Percentiles rank a stretch among this genome's conserved stretches.
Evolutionary conservation across 2,329 filamentous ascomycete species (phyloP).

Genomic region (Aspergillus sergii): DNA sequence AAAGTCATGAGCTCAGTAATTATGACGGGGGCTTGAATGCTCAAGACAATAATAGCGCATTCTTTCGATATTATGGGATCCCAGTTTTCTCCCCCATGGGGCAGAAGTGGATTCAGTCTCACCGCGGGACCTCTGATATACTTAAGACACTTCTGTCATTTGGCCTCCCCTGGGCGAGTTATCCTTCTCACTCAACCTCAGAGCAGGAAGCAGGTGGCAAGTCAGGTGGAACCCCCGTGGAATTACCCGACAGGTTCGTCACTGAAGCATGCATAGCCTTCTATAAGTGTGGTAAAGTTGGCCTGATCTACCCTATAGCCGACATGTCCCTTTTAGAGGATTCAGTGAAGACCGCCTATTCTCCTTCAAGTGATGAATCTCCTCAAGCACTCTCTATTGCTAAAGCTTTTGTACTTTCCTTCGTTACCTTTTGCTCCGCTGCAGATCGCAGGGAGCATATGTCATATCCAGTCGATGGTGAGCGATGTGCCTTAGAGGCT

Average conservation of each 20-base stretch:
- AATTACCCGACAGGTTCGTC: neutral
- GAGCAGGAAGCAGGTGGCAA: neutral
- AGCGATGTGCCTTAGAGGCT: neutral
- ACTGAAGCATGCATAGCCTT: neutral
- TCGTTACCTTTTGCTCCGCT: neutral
- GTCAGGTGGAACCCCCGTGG: neutral
- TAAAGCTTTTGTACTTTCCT: neutral
- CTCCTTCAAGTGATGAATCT: neutral
- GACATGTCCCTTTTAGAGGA: neutral
- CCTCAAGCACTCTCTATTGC: neutral
- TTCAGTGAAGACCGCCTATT: neutral
- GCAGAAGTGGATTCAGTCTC: neutral
- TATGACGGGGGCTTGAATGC: neutral
- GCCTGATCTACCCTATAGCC: neutral
- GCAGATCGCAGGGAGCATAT: neutral
- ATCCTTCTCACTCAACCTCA: neutral
- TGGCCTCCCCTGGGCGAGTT: neutral
- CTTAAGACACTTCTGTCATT: neutral
- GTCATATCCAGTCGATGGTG: neutral
- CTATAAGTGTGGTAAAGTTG: neutral
- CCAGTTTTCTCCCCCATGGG: neutral
- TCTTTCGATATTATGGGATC: neutral
- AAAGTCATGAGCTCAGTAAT: neutral
- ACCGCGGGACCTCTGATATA: neutral
- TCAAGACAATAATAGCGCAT: neutral